phyloP scores from a whole-genome alignment of 2,329 filamentous ascomycete genomes.

The Pseudocercospora ulei region DNA sequence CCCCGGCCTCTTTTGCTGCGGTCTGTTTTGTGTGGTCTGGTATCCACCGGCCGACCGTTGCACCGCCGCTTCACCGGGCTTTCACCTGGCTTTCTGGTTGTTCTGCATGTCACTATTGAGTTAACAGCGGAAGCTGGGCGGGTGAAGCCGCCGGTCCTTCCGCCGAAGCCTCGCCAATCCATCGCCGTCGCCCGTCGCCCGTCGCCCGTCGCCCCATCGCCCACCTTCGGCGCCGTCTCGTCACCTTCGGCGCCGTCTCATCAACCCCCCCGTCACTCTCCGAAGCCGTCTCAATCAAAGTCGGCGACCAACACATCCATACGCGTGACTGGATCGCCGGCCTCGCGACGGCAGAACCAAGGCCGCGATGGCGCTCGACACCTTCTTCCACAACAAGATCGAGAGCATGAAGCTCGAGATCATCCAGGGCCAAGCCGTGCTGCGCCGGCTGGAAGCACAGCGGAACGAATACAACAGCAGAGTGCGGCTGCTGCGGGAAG shows the following conservation, averaged over 20 bases:
- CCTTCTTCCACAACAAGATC: slow-evolving; percentile 99
- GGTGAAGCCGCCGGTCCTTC: too few species aligned
- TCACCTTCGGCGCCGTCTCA: slow-evolving; percentile 2
- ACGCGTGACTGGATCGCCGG: not conserved
- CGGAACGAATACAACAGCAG: slow-evolving; percentile 99
- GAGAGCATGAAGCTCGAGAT: slow-evolving; percentile 99
- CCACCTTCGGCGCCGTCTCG: slow-evolving; percentile 8
- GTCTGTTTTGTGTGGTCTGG: too few species aligned
- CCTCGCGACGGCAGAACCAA: slow-evolving; percentile 10
- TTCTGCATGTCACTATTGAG: too few species aligned
- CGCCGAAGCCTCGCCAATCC: too few species aligned
- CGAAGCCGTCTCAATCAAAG: not conserved
- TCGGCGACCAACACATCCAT: not conserved
- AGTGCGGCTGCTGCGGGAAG: slow-evolving; percentile 86
- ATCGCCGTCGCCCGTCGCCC: too few species aligned
- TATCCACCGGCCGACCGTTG: too few species aligned
- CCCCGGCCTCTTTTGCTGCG: too few species aligned
- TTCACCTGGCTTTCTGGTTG: too few species aligned
- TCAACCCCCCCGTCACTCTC: not conserved
- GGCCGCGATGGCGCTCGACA: slow-evolving; percentile 88
- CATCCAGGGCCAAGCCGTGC: slow-evolving; percentile 91
- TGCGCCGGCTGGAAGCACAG: slow-evolving; percentile 91
- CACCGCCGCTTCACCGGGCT: too few species aligned
- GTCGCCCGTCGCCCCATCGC: too few species aligned
- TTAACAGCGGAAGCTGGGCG: too few species aligned